Conservation (phyloP, 768 basidiomycete genomes). For the Boletus vinaceobasis region DNA sequence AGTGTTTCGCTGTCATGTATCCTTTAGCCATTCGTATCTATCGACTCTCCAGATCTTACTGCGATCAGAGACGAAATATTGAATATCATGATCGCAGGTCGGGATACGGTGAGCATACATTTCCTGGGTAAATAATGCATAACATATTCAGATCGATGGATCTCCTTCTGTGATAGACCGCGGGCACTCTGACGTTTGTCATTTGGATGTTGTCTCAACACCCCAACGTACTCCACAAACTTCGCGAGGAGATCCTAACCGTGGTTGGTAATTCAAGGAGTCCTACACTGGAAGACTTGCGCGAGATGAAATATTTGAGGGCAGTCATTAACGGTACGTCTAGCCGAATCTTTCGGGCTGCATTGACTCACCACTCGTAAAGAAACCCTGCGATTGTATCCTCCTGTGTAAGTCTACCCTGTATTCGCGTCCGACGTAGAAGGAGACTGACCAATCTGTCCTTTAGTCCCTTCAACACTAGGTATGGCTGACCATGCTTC, state of each 20-base stretch:
- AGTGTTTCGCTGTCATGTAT: neutral
- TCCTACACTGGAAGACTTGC: slow-evolving; percentile 33
- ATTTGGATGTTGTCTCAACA: slow-evolving; percentile 29
- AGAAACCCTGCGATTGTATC: slow-evolving; percentile 31
- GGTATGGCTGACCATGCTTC: slow-evolving; percentile 1
- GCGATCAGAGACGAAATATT: slow-evolving; percentile 35
- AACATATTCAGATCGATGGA: neutral
- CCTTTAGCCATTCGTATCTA: neutral
- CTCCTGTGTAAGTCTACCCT: slow-evolving; percentile 27
- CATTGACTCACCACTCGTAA: slow-evolving; percentile 2
- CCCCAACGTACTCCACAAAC: slow-evolving; percentile 25
- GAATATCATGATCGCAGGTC: slow-evolving; percentile 37
- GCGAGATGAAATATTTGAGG: slow-evolving; percentile 38
- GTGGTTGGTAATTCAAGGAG: slow-evolving; percentile 24
- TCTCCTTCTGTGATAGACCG: slow-evolving; percentile 22
- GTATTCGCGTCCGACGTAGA: neutral
- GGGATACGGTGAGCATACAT: slow-evolving; percentile 29
- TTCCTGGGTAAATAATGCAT: neutral
- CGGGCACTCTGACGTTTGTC: slow-evolving; percentile 29
- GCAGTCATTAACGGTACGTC: slow-evolving; percentile 37
- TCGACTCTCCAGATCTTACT: slow-evolving; percentile 22
- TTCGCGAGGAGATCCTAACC: slow-evolving; percentile 30
- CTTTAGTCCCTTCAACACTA: slow-evolving; percentile 26
- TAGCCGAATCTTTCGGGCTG: neutral
- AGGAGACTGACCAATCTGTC: neutral